A percentile compares a stretch with the other conserved stretches of the same genome.
Evolutionary conservation across 2,329 filamentous ascomycete genomes (phyloP).

Genomic region (Calonectria hawksworthii): DNA sequence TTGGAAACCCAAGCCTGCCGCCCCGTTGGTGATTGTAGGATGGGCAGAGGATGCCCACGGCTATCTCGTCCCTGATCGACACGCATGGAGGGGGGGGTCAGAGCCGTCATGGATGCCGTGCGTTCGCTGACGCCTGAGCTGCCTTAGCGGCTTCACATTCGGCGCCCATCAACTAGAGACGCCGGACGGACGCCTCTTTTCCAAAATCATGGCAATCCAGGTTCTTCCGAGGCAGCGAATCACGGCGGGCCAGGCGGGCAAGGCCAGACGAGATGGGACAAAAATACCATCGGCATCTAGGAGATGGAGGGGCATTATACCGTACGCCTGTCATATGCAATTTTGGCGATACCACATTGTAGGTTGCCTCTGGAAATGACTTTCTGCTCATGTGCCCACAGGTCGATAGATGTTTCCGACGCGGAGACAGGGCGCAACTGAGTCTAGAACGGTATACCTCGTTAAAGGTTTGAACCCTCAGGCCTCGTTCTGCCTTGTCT

Average conservation of each 20-base stretch:
- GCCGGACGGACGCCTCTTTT: neutral
- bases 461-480: neutral
- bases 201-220: neutral
- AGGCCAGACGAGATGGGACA: neutral
- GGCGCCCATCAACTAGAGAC: conserved; percentile 11
- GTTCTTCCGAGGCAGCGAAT: neutral
- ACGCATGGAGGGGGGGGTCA: conserved; percentile 15
- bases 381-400: neutral
- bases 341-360: neutral
- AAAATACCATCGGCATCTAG: neutral
- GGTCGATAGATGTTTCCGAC: neutral
- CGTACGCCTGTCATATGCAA: neutral
- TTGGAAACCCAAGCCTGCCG: conserved; percentile 31
- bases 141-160: conserved; percentile 3
- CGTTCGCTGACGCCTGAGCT: conserved; percentile 18
- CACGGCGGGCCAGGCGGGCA: neutral
- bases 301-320: neutral
- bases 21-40: conserved; percentile 2
- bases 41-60: conserved; percentile 14
- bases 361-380: neutral
- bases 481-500: neutral
- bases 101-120: conserved; percentile 32
- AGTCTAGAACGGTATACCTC: neutral
- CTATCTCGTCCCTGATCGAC: conserved; percentile 35
- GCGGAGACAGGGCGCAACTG: neutral